Evolutionary conservation across 1,284 basidiomycete genomes (phyloP).

Genomic region (Boletellus deceptivus): DNA sequence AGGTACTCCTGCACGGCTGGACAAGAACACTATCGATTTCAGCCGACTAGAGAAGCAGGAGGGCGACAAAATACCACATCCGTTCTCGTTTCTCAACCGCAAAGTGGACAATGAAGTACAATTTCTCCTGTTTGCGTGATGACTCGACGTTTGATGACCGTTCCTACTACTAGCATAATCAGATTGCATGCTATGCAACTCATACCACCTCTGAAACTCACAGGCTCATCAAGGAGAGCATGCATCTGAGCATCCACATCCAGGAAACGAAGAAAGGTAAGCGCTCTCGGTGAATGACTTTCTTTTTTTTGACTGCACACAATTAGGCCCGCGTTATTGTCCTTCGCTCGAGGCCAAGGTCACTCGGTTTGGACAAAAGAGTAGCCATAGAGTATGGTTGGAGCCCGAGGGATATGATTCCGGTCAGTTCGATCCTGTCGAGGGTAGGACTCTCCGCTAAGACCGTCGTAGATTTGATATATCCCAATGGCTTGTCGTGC

Average conservation of each 20-base stretch:
- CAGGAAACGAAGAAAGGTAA: constrained; percentile 82
- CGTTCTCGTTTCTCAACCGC: constrained; percentile 58
- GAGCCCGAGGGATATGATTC: constrained; percentile 91
- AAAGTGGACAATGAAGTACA: constrained; percentile 52
- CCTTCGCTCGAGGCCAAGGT: constrained; percentile 90
- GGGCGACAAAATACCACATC: constrained; percentile 58
- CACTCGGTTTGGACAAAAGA: constrained; percentile 72
- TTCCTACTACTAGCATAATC: constrained; percentile 50
- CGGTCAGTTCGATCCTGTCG: constrained; percentile 40
- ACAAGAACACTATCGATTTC: constrained; percentile 70
- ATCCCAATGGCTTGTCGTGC: constrained; percentile 87
- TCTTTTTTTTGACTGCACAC: background rate
- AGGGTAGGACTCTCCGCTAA: background rate
- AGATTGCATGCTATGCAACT: constrained; percentile 75
- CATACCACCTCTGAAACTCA: constrained; percentile 73
- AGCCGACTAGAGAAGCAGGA: constrained; percentile 53
- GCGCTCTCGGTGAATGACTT: background rate
- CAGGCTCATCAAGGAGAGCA: constrained; percentile 65
- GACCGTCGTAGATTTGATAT: constrained; percentile 62
- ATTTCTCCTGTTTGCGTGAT: background rate
- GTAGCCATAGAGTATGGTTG: constrained; percentile 78
- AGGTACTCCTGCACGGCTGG: constrained; percentile 83
- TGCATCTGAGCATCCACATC: constrained; percentile 79
- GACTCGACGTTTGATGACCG: constrained; percentile 1
- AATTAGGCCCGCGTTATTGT: constrained; percentile 81